phyloP scores from a whole-genome alignment of 768 basidiomycete species.

The Lactarius tabidus region DNA sequence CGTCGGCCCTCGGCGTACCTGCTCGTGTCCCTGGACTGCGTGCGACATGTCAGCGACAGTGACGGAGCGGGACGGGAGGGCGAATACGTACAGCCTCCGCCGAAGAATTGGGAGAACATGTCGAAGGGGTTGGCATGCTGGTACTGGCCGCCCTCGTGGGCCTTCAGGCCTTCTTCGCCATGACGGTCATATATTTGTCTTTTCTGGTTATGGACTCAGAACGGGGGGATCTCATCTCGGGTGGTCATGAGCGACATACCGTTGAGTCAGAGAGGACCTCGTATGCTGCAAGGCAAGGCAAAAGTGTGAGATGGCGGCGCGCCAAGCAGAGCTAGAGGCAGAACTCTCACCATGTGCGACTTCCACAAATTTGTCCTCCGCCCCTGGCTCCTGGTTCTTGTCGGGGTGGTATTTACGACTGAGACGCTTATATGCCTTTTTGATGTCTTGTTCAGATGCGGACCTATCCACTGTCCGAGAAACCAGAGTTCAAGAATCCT shows the following conservation, averaged over 20 bases:
- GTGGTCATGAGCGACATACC: constrained; percentile 39
- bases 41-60: not conserved
- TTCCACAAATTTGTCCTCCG: constrained; percentile 85
- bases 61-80: not conserved
- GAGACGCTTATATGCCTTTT: constrained; percentile 86
- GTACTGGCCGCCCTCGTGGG: constrained; percentile 82
- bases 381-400: constrained; percentile 83
- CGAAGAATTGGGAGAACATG: constrained; percentile 91
- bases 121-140: constrained; percentile 85
- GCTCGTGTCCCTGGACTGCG: constrained; percentile 48
- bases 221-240: not conserved
- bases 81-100: constrained; percentile 61
- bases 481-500: constrained; percentile 27
- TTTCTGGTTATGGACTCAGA: constrained; percentile 55
- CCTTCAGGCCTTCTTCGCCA: constrained; percentile 93
- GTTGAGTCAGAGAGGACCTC: constrained; percentile 88
- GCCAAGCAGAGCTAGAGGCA: not conserved
- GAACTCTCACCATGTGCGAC: constrained; percentile 74
- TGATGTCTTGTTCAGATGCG: constrained; percentile 84
- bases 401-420: constrained; percentile 92
- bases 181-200: constrained; percentile 90
- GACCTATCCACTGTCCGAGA: constrained; percentile 53
- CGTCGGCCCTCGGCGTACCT: constrained; percentile 70
- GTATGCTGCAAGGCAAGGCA: constrained; percentile 60
- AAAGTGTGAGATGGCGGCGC: constrained; percentile 15